Conservation (phyloP, 2,329 filamentous ascomycete species). For the Chaetothyriales sp. region DNA sequence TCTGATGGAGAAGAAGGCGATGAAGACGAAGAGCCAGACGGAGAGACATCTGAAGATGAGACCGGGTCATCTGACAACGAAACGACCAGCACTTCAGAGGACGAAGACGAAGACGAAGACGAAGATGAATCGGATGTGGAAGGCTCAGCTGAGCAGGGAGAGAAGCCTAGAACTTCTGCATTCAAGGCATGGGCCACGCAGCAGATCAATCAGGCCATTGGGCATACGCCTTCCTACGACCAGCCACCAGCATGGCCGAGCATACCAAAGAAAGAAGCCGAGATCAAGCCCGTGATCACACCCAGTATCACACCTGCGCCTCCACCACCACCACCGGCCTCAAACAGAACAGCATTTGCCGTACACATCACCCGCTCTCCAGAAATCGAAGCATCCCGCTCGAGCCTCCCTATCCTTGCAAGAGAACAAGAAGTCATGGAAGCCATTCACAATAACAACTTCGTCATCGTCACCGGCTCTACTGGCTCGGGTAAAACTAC, state of each 20-base stretch:
- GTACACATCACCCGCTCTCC: slow-evolving; percentile 54
- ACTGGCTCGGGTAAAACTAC: slow-evolving; percentile 98
- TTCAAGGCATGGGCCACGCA: slow-evolving; percentile 91
- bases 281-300: slow-evolving; percentile 20
- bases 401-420: slow-evolving; percentile 75
- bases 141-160: slow-evolving; percentile 24
- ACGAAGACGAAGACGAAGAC: slow-evolving; percentile 20
- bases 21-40: slow-evolving; percentile 17
- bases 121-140: slow-evolving; percentile 21
- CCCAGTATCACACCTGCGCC: slow-evolving; percentile 3
- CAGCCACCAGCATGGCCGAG: not conserved
- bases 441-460: slow-evolving; percentile 78
- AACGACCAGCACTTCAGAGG: slow-evolving; percentile 6
- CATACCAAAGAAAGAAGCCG: slow-evolving; percentile 21
- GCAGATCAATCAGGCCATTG: slow-evolving; percentile 70
- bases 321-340: slow-evolving; percentile 1
- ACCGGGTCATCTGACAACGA: slow-evolving; percentile 1
- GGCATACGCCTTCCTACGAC: slow-evolving; percentile 36
- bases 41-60: slow-evolving; percentile 16
- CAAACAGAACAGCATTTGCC: slow-evolving; percentile 52
- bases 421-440: slow-evolving; percentile 98
- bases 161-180: slow-evolving; percentile 41
- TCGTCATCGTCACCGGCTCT: slow-evolving; percentile 81
- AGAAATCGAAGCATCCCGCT: slow-evolving; percentile 61
- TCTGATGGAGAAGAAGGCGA: slow-evolving; percentile 11